Base-by-base conservation (phyloP, 2,329 filamentous ascomycete genomes). In the Nothopassalora personata region DNA sequence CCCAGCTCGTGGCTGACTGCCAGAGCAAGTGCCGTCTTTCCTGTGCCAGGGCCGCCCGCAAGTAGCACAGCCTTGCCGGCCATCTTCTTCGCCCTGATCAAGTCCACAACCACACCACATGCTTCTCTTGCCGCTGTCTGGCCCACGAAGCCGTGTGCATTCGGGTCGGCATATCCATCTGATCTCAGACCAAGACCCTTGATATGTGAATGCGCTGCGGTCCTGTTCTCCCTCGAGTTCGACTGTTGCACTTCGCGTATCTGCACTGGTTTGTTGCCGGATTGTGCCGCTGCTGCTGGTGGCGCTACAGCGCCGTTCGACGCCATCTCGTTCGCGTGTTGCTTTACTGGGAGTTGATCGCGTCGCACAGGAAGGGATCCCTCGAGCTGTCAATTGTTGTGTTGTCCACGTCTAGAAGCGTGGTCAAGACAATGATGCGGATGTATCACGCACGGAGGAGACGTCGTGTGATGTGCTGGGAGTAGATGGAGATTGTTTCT, bases 51-150 rank as follows among this genome's bases (percentile, higher is more conserved):
- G 7, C 94, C 94, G 69, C 94, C 94, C 53, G 94, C 93, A 55
- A 99, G 85, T 68, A 99, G 77, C 54, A 99, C 91, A 61, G 93
- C 94, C 68, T 94, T 86, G 54, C 94, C 94, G 8, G 93, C 90
- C 93, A 99, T 97, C 79, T 96, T 97, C 80, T 96, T 96, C 60
- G 90, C 87, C 74, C 89, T 89, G 74, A 99, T 96, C 65, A 99
- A 82, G 73, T 97, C 94, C 71, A 97, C 94, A 45, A 99, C 90
- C 46, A 99, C 87, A 74, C 94, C 94, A 72, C 90, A 95, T 73
- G 94, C 94, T 91, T 99, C 94, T 79, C 94, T 85, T 63, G 94
- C 94, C 61, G 86, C 82, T 57, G 83, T 82, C 76, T 99, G 94
- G 54, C 94, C 94, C 52, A 97, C 87, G 71, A 97, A 99, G 36